Base-by-base conservation (phyloP, 2,329 filamentous ascomycete genomes). In the Trematosphaeria pertusa region DNA sequence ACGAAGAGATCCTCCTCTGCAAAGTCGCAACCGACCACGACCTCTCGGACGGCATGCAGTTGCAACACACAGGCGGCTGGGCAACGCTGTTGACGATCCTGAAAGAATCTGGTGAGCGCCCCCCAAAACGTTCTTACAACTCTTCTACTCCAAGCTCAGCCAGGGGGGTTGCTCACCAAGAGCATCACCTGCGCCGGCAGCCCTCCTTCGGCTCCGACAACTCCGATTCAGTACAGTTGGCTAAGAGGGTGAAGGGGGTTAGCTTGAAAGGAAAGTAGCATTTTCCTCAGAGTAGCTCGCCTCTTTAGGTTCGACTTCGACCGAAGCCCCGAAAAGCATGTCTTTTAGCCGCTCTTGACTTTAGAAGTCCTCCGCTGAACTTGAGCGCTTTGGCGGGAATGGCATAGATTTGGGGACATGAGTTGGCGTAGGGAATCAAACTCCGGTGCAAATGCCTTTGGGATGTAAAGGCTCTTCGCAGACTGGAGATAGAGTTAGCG, bases 41-140 rank as follows among this genome's bases (percentile, higher is more conserved):
- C 72, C 81, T 89, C 46, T 84, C 87, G 52, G 89, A 95, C 61
- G 87, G 87, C 50, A 86, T 91, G 68, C 87, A 94, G 69, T 82
- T 99, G 61, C 85, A 91, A 74, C 87, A 91, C 62, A 92, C 88
- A 62, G 83, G 87, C 68, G 94, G 94, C 67, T 99, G 94, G 94
- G 89, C 92, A 73, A 97, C 91, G 49, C 81, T 99, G 68, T 82
- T 93, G 75, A 87, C 89, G 73, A 96, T 99, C 72, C 84, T 97
- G 77, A 86, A 94, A 86, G 89, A 91, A 85, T 91, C 90, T 83
- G 91, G 92, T 96, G 92, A 96, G 89, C 87, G 87, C 85, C 85
- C 87, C 84, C 87, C 86, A 75, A 95, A 94, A 82, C 88, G 80
- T 72, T 67, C 67, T 41, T 64, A 58, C 60, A 54, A 56, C 50